Conservation (phyloP, 768 basidiomycete genomes). For the Amanita polypyramis region DNA sequence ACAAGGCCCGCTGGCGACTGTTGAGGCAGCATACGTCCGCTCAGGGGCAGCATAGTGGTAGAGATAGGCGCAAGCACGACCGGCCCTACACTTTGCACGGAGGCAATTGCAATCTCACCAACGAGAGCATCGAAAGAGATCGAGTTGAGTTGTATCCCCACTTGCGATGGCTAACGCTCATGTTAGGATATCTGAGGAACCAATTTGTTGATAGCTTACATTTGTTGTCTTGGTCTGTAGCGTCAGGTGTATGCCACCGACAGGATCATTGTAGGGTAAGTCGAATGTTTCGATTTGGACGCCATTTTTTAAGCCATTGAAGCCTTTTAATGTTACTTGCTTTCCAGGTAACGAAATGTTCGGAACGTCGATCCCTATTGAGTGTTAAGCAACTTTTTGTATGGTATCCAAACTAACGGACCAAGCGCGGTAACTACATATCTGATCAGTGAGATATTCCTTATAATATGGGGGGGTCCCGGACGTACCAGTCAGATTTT, state of each 20-base stretch:
- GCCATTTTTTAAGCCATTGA: constrained; percentile 54
- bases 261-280: constrained; percentile 58
- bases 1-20: constrained; percentile 37
- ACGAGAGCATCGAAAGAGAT: constrained; percentile 54
- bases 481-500: constrained; percentile 47
- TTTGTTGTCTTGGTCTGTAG: constrained; percentile 50
- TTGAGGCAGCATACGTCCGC: constrained; percentile 60
- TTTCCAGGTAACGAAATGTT: constrained; percentile 46
- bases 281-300: constrained; percentile 61
- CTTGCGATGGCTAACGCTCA: constrained; percentile 53
- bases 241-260: constrained; percentile 60
- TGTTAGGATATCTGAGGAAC: background rate
- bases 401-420: constrained; percentile 13
- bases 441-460: constrained; percentile 1
- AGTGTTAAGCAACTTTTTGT: constrained; percentile 1
- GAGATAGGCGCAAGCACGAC: constrained; percentile 47
- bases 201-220: constrained; percentile 24
- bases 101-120: constrained; percentile 44
- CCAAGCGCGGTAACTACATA: constrained; percentile 47
- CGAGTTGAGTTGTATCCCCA: constrained; percentile 53
- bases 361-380: constrained; percentile 43
- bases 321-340: constrained; percentile 54
- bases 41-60: constrained; percentile 40
- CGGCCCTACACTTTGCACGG: constrained; percentile 36
- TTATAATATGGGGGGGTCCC: background rate